phyloP scores from a whole-genome alignment of 345 rosid genomes.

The Sisymbrium irio region DNA sequence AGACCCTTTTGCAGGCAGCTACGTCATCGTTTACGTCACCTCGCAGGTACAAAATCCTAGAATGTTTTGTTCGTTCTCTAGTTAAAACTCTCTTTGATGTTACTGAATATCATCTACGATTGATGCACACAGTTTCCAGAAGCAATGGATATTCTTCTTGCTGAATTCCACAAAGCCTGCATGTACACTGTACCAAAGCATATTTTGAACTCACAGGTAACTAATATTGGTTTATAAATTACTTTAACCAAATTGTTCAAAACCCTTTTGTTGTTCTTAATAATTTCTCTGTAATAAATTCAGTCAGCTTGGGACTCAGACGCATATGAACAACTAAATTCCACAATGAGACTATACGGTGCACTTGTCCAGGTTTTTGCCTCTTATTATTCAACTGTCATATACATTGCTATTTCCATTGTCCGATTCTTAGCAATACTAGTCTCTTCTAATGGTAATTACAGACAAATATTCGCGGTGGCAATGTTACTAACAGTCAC shows the following conservation, averaged over 20 bases:
- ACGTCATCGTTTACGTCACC: conserved; percentile 66
- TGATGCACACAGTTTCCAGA: conserved; percentile 61
- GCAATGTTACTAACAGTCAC: conserved; percentile 52
- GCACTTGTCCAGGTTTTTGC: conserved; percentile 37
- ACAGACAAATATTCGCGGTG: conserved; percentile 63
- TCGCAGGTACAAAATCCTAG: conserved; percentile 55
- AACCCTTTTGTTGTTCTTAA: not conserved
- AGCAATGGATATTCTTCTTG: conserved; percentile 78
- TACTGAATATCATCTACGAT: conserved; percentile 5
- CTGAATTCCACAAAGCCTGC: conserved; percentile 84
- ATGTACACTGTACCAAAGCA: conserved; percentile 91
- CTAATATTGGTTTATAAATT: not conserved
- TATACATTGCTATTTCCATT: not conserved
- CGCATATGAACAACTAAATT: conserved; percentile 59
- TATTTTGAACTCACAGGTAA: conserved; percentile 64
- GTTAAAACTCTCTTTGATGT: not conserved
- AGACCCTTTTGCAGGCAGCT: conserved; percentile 70
- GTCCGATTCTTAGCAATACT: not conserved
- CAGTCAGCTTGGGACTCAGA: conserved; percentile 72
- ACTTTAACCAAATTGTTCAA: not conserved
- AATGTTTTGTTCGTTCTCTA: not conserved
- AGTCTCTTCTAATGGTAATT: conserved; percentile 9
- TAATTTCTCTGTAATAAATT: not conserved
- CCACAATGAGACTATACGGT: conserved; percentile 79
- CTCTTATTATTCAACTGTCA: not conserved